Conservation (phyloP, 345 rosid genomes). For the Salix dunnii region DNA sequence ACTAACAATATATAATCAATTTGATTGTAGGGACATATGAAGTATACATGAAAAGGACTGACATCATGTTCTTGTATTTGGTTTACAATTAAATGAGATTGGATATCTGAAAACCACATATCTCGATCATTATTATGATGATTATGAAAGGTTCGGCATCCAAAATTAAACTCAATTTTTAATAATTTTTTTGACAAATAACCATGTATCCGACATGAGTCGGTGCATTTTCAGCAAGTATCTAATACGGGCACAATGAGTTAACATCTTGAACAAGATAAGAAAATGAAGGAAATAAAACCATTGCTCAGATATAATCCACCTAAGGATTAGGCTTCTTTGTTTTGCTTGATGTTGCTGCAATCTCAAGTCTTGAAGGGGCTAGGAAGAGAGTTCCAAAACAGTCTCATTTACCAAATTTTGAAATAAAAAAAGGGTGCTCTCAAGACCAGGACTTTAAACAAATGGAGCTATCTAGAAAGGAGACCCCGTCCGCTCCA, state of each 20-base stretch:
- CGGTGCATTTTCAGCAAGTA: background rate
- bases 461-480: background rate
- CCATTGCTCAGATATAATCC: background rate
- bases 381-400: background rate
- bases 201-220: background rate
- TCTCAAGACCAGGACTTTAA: constrained; percentile 1
- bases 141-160: background rate
- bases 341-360: background rate
- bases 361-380: background rate
- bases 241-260: too few relatives aligned
- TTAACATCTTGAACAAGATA: background rate
- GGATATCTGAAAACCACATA: too few relatives aligned
- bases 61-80: too few relatives aligned
- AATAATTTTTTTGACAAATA: background rate
- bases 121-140: too few relatives aligned
- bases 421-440: background rate
- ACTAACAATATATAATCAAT: too few relatives aligned
- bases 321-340: background rate
- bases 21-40: too few relatives aligned
- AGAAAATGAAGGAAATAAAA: background rate
- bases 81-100: too few relatives aligned
- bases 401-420: background rate
- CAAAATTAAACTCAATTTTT: background rate
- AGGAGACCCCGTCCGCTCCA: background rate
- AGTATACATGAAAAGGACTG: too few relatives aligned